Percentiles rank a stretch among this genome's conserved stretches.
Conservation (phyloP, 2,329 filamentous ascomycete species). For the Fusarium irregulare region DNA sequence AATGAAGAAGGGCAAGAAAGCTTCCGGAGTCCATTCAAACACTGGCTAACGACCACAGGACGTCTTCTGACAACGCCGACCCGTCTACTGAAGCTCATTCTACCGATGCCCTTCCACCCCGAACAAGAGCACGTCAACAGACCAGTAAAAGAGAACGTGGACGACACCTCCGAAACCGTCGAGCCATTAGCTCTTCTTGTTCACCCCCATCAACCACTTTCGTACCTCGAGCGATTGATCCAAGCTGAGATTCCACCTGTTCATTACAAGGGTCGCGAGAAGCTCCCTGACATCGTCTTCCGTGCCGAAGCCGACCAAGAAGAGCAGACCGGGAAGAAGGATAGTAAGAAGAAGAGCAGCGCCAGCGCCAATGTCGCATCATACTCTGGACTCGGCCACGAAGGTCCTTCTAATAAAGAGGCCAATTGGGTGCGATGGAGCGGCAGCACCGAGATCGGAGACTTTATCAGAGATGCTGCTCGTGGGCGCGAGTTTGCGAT, state of each 20-base stretch:
- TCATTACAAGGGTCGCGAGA: conserved; percentile 71
- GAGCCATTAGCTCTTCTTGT: conserved; percentile 87
- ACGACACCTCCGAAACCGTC: conserved; percentile 58
- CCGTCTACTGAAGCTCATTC: conserved; percentile 81
- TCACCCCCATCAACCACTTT: conserved; percentile 90
- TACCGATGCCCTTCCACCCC: conserved; percentile 70
- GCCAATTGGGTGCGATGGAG: conserved; percentile 85
- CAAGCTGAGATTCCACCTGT: conserved; percentile 85
- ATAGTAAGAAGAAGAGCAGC: conserved; percentile 47
- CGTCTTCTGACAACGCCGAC: conserved; percentile 85
- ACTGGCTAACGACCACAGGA: conserved; percentile 55
- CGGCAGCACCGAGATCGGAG: conserved; percentile 87
- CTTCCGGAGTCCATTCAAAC: too few relatives aligned
- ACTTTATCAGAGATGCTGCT: conserved; percentile 92
- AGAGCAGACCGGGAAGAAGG: conserved; percentile 52
- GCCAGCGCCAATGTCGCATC: conserved; percentile 66
- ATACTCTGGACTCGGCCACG: conserved; percentile 76
- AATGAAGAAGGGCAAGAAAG: conserved; percentile 38
- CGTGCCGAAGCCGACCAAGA: conserved; percentile 79
- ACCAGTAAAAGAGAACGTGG: conserved; percentile 51
- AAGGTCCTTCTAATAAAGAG: conserved; percentile 60
- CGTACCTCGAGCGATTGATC: conserved; percentile 88
- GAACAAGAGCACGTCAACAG: conserved; percentile 56
- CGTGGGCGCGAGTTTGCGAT: conserved; percentile 86
- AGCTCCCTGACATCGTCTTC: conserved; percentile 80